Evolutionary conservation across 331 rosid species (phyloP).

Genomic region (Acacia concinna): DNA sequence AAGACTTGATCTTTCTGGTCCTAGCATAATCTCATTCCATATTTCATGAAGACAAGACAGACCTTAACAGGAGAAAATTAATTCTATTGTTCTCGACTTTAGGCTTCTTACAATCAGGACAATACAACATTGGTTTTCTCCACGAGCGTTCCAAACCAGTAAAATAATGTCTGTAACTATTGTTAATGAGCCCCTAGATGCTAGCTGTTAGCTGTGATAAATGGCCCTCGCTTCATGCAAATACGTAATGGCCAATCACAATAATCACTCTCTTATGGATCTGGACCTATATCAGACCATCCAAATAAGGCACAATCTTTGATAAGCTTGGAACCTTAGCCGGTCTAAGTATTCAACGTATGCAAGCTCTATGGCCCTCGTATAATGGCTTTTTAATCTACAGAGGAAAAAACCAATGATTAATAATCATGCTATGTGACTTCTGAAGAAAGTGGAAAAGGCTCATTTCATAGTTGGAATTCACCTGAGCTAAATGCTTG

Average conservation of each 20-base stretch:
- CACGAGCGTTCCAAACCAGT: background rate
- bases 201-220: background rate
- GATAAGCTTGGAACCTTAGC: background rate
- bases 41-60: background rate
- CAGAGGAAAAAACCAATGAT: background rate
- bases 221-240: background rate
- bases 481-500: constrained; percentile 15
- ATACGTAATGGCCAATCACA: background rate
- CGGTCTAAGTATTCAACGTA: background rate
- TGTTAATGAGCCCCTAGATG: background rate
- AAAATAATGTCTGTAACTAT: background rate
- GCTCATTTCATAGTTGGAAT: constrained; percentile 25
- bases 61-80: background rate
- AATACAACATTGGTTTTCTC: background rate
- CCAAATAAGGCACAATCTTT: background rate
- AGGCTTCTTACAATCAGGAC: background rate
- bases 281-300: constrained; percentile 1
- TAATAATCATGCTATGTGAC: constrained; percentile 17
- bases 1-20: background rate
- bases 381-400: constrained; percentile 14
- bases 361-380: background rate
- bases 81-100: background rate
- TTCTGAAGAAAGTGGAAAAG: background rate
- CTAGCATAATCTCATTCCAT: background rate
- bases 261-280: constrained; percentile 11